Conservation (phyloP, 805 yeast species). For the Ogataea thermomethanolica region DNA sequence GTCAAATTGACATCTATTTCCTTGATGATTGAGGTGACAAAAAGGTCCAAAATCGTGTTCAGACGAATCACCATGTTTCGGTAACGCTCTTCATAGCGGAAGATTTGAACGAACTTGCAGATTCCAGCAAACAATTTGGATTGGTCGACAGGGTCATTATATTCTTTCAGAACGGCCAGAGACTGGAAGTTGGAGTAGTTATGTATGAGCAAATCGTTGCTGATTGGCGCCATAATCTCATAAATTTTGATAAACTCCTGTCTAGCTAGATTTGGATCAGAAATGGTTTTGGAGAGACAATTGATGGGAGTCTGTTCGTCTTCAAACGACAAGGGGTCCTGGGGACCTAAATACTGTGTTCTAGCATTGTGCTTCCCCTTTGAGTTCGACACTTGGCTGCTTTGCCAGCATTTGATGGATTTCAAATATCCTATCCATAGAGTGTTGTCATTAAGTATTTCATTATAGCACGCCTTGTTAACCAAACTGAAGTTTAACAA, state of each 20-base stretch:
- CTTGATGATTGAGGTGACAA: constrained; percentile 64
- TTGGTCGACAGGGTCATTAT: constrained; percentile 31
- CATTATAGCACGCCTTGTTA: constrained; percentile 27
- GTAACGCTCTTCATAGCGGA: constrained; percentile 19
- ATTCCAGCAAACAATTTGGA: constrained; percentile 31
- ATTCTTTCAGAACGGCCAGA: constrained; percentile 28
- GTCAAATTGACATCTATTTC: constrained; percentile 63
- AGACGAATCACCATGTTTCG: constrained; percentile 36
- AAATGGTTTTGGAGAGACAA: constrained; percentile 22
- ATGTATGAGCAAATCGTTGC: constrained; percentile 30
- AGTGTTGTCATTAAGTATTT: constrained; percentile 17
- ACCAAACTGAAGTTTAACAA: constrained; percentile 27
- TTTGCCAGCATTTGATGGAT: constrained; percentile 26
- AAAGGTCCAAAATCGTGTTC: constrained; percentile 58
- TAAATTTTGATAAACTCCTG: constrained; percentile 26
- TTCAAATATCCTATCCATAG: constrained; percentile 28
- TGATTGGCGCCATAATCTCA: constrained; percentile 28
- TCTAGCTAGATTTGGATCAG: constrained; percentile 27
- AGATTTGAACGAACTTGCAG: constrained; percentile 26
- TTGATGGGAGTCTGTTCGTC: constrained; percentile 24
- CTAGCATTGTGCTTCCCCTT: neutral
- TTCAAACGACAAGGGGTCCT: constrained; percentile 14
- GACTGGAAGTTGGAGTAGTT: constrained; percentile 34
- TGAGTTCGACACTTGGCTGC: neutral
- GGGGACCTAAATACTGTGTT: too few relatives aligned